Percentiles rank a stretch among this genome's conserved stretches.
phyloP scores from a whole-genome alignment of 2,329 filamentous ascomycete species.

The Huntiella bhutanensis region DNA sequence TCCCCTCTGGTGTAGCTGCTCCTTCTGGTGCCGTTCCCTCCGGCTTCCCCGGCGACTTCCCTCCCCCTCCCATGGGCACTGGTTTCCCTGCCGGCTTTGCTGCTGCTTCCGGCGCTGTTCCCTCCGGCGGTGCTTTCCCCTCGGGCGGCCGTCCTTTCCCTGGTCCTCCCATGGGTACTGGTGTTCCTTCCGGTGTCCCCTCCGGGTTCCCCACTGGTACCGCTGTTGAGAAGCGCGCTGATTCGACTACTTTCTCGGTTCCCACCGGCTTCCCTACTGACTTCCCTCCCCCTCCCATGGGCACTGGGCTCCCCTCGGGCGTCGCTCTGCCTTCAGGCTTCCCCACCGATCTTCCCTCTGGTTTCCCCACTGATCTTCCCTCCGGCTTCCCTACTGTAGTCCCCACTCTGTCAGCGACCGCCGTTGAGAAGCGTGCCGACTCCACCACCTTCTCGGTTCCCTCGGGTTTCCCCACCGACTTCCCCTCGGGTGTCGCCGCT shows the following conservation, averaged over 20 bases:
- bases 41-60: not conserved
- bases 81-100: conserved; percentile 1
- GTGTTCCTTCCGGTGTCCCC: conserved; percentile 1
- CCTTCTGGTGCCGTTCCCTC: not conserved
- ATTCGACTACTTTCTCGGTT: not conserved
- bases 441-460: not conserved
- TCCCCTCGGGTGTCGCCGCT: not conserved
- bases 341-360: not conserved
- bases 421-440: not conserved
- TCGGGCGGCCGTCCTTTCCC: not conserved
- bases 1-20: not conserved
- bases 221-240: not conserved
- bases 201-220: not conserved
- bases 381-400: not conserved
- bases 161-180: not conserved
- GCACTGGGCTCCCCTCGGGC: not conserved
- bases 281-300: not conserved
- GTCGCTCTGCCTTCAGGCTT: not conserved
- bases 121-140: not conserved
- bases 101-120: not conserved
- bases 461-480: not conserved
- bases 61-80: not conserved
- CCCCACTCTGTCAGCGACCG: not conserved
- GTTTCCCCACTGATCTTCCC: not conserved
- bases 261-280: conserved; percentile 3